Conservation (phyloP, 2,329 filamentous ascomycete genomes). For the Pseudogymnoascus sp. region DNA sequence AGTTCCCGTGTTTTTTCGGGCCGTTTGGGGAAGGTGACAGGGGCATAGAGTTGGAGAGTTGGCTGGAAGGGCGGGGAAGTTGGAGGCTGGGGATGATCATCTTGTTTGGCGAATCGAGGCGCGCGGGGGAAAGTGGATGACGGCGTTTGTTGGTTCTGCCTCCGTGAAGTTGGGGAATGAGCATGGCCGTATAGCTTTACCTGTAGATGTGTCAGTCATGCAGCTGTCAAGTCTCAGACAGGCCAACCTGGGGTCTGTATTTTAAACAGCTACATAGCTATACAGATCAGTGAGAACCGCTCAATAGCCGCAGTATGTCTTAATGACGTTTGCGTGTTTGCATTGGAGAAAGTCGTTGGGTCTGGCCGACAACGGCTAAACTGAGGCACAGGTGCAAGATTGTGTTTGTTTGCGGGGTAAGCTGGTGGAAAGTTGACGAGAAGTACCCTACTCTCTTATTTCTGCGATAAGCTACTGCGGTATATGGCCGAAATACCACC, state of each 20-base stretch:
- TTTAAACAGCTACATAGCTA: not conserved
- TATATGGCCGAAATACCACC: slow-evolving; percentile 7
- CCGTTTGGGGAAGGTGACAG: slow-evolving; percentile 3
- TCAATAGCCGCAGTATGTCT: no score
- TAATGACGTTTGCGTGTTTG: not conserved
- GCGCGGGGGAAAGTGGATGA: not conserved
- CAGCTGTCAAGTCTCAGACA: not conserved
- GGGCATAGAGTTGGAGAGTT: not conserved
- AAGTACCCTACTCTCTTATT: not conserved
- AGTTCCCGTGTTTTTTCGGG: not conserved
- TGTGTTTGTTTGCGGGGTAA: slow-evolving; percentile 6
- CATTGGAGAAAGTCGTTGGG: not conserved
- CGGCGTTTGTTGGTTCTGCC: not conserved
- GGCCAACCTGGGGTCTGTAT: not conserved
- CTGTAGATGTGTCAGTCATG: not conserved
- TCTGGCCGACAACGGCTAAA: not conserved
- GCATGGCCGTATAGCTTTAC: not conserved
- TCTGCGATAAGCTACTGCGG: not conserved
- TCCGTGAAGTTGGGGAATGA: not conserved
- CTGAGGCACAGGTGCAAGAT: not conserved
- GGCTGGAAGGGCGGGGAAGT: not conserved
- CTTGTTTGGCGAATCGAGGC: not conserved
- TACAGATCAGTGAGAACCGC: not conserved
- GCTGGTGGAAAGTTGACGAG: not conserved
- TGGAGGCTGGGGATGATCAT: not conserved